Percentiles rank a stretch among this genome's conserved stretches.
Evolutionary conservation across 805 yeast genomes (phyloP).

Genomic region (Candida easanensis): DNA sequence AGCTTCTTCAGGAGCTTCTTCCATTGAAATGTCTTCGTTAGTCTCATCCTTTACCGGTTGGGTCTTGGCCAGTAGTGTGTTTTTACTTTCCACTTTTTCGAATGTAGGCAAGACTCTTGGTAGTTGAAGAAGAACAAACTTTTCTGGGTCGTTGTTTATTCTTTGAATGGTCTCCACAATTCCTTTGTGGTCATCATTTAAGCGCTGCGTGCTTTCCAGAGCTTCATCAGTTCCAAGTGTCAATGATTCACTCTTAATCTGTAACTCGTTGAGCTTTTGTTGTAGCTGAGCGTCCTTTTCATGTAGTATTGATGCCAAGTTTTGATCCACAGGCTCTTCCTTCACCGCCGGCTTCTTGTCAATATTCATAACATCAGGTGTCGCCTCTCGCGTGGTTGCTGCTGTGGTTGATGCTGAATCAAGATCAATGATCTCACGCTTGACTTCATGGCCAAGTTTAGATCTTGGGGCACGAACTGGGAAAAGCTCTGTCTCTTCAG

Average conservation of each 20-base stretch:
- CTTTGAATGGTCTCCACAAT: slow-evolving; percentile 28
- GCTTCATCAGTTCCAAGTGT: slow-evolving; percentile 33
- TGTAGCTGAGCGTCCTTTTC: slow-evolving; percentile 28
- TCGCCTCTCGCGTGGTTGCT: slow-evolving; percentile 26
- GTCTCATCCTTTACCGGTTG: slow-evolving; percentile 15
- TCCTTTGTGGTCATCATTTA: slow-evolving; percentile 38
- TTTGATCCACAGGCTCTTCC: slow-evolving; percentile 20
- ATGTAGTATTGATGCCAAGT: slow-evolving; percentile 19
- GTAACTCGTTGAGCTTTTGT: slow-evolving; percentile 28
- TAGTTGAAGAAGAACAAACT: slow-evolving; percentile 37
- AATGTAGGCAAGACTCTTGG: slow-evolving; percentile 37
- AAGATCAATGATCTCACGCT: slow-evolving; percentile 7
- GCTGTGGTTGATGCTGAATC: slow-evolving; percentile 1
- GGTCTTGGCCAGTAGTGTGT: slow-evolving; percentile 2
- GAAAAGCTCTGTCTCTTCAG: slow-evolving; percentile 54
- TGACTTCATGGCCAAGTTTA: slow-evolving; percentile 40
- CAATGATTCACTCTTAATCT: slow-evolving; percentile 27
- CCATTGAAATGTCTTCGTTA: slow-evolving; percentile 1
- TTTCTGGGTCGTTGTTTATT: slow-evolving; percentile 32
- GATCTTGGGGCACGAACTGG: slow-evolving; percentile 69
- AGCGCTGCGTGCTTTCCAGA: slow-evolving; percentile 33
- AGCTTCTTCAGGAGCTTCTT: background rate
- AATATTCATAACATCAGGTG: slow-evolving; percentile 17
- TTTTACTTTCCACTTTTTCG: slow-evolving; percentile 15
- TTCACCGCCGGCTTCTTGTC: slow-evolving; percentile 14